Base-by-base conservation (phyloP, 1,284 basidiomycete species). In the Cystobasidium sp. region DNA sequence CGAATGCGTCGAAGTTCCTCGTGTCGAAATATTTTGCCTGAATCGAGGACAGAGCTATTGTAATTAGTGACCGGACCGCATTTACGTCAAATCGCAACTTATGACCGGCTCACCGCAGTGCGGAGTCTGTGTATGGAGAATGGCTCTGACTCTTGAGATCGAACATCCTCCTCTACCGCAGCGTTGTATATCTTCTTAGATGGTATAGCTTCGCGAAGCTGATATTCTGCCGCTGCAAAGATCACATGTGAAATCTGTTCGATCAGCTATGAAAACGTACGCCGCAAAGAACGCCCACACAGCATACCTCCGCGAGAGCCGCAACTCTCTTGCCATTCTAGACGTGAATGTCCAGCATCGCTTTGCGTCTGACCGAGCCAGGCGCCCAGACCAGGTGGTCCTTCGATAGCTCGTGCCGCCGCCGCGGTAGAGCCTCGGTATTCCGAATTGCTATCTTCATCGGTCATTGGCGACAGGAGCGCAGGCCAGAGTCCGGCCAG, bases 311-410 rank as follows among this genome's bases (percentile, higher is more conserved):
- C 9, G 22, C 43, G 56, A n/a, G 39, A 9, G 18, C 39, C 31
- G 39, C 37, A 41, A 41, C 56, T 41, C 18, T 46, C n/a, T 14
- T 47, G 61, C 61, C 61, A 63, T 49, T 63, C 61, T 24, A 63
- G 41, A 24, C 43, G 61, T 22, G 22, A 12, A 12, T 63, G 61
- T 7, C 61, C 61, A 49, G n/a, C 61, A 16, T 18, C 6, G 18
- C 43, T n/a, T 10, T 24, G 44, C 39, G 44, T 14, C 47, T 46
- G 20, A 7, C 61, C 47, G 6, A 63, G 44, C 61, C 61, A 63
- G 20, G 44, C 61, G 44, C 44, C 61, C 44, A 63, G 18, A 16
- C n/a, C n/a, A 49, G 61, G 61, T n/a, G 61, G 61, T 47, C 61
- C 61, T 63, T 63, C 61, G 8, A 63, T 43, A 7, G 61, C 61